These are phyloP conservation scores for Bipolaris zeicola DNA, from an alignment of 2,329 filamentous ascomycete species.

Conservation along the genomic window DNA sequence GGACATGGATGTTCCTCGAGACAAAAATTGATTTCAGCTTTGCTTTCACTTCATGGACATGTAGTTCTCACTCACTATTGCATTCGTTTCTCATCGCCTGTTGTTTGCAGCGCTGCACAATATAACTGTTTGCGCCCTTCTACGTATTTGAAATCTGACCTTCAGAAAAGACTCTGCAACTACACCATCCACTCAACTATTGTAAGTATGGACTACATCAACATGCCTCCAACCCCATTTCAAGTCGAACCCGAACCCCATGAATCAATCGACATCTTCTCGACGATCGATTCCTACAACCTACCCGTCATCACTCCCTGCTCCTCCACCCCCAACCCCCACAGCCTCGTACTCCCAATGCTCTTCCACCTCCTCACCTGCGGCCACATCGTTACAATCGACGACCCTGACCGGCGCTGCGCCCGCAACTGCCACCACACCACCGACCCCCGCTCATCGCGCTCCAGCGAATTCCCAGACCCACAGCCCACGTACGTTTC, in stretches of 20 bases:
- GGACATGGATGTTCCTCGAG: not conserved
- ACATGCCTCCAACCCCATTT: not conserved
- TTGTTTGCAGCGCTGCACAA: not conserved
- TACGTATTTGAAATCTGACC: not conserved
- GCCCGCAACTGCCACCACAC: constrained; percentile 22
- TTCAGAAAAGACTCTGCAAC: not conserved
- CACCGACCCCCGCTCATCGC: not conserved
- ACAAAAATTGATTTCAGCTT: not conserved
- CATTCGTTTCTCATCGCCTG: not conserved
- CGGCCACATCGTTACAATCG: constrained; percentile 24
- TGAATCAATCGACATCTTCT: not conserved
- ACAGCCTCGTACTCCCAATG: not conserved
- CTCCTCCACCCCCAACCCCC: not conserved
- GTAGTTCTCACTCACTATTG: not conserved
- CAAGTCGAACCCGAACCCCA: not conserved
- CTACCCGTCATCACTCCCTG: constrained; percentile 7
- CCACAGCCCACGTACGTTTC: not conserved
- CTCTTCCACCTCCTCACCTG: constrained; percentile 25
- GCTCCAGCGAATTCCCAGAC: not conserved
- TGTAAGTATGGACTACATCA: not conserved
- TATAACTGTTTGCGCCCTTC: not conserved
- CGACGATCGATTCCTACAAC: not conserved
- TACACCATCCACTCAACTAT: too few species aligned
- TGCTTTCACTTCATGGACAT: not conserved
- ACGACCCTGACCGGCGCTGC: constrained; percentile 15